Percentiles rank a stretch among this genome's conserved stretches.
These are phyloP conservation scores for Colletotrichum falcatum DNA, from an alignment of 2,329 filamentous ascomycete species.

Conservation along the genomic window DNA sequence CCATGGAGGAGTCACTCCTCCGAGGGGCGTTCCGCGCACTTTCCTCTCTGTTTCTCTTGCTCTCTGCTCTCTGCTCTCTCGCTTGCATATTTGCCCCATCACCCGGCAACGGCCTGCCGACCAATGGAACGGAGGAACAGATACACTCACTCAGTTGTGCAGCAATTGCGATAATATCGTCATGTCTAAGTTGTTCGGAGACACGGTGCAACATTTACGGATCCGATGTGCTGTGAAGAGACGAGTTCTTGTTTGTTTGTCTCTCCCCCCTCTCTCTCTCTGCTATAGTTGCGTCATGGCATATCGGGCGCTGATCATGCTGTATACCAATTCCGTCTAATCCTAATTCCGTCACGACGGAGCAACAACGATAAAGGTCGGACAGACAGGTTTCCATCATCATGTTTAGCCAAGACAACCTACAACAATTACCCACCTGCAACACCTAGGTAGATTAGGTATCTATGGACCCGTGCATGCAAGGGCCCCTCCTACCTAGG, in stretches of 20 bases:
- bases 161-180: conserved; percentile 13
- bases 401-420: conserved; percentile 9
- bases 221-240: conserved; percentile 1
- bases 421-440: conserved; percentile 22
- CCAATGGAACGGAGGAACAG: conserved; percentile 20
- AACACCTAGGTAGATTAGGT: no score
- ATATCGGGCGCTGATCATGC: not conserved
- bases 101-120: conserved; percentile 26
- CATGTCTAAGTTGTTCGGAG: not conserved
- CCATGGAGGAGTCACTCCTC: conserved; percentile 2
- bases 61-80: not conserved
- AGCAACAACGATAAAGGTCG: no score
- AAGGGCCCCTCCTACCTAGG: conserved; percentile 33
- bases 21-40: not conserved
- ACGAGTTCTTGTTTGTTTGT: conserved; percentile 1
- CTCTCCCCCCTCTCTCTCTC: not conserved
- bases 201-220: conserved; percentile 3
- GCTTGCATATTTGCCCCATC: conserved; percentile 21
- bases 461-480: conserved; percentile 31
- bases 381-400: conserved; percentile 33
- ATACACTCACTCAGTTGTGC: not conserved
- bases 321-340: not conserved
- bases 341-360: not conserved
- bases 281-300: conserved; percentile 21
- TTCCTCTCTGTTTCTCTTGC: conserved; percentile 12